Evolutionary conservation across 129 eudicot species (phyloP), one percentile per base, ranked within the genome.

Genomic region (Daucus carota): DNA sequence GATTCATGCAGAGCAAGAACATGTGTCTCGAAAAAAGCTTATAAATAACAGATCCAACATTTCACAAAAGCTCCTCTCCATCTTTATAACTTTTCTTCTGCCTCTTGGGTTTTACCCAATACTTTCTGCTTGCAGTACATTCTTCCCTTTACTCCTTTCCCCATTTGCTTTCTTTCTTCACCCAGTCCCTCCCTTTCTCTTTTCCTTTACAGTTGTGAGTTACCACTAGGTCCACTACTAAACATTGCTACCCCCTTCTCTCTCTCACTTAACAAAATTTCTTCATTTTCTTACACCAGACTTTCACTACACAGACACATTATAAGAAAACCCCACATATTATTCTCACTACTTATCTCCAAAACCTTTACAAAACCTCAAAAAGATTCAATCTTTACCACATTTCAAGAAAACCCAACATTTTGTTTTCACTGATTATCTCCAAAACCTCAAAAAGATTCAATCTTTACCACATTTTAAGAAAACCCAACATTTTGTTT

Each of bases 1-100:
- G 40, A 29, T 76, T 76, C 79, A 62, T 62, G 70, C 79, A 63
- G 63, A 43, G 28, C 62, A 71, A 76, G 26, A 65, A 76, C 65
- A 75, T 46, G 79, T 60, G 59, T 32, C 36, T 60, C 5, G 40
- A 11, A 4, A 26, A 44, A 24, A 75, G 36, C 47, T 70, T 38
- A 36, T 40, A 40, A 20, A 41, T 62, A 28, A 29, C 70, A 68
- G 73, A 68, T 38, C 26, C 24, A 15, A 11, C 16, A 70, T 70
- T 70, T 70, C 24, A 11, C 74, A 70, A 70, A 70, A 70, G 32
- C 38, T 32, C 42, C 42, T 18, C 32, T 38, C 40, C 14, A 20
- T 29, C 46, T 70, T 70, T 70, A 17, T 15, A 32, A 67, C 72
- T 31, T 71, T 71, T 71, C 36, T 12, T 70, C 40, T 71, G 15